phyloP scores from a whole-genome alignment of 2,329 filamentous ascomycete species.

The Xylaria sp. region DNA sequence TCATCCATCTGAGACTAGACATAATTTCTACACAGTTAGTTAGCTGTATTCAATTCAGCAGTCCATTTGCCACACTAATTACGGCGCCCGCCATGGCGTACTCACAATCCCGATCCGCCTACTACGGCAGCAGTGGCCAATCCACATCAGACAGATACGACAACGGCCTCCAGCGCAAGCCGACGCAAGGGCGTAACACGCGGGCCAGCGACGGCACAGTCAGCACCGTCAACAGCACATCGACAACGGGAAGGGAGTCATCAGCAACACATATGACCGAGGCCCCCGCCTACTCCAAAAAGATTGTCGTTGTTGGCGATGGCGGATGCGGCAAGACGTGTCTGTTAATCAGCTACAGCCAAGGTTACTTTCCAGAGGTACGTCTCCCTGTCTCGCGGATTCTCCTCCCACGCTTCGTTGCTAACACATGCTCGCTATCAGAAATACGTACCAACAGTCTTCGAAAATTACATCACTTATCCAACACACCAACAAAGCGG shows the following conservation, averaged over 20 bases:
- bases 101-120: conserved; percentile 63
- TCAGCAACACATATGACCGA: conserved; percentile 87
- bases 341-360: conserved; percentile 96
- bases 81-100: conserved; percentile 58
- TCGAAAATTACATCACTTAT: conserved; percentile 99
- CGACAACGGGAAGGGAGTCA: conserved; percentile 79
- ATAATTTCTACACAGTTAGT: conserved; percentile 24
- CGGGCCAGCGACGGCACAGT: conserved; percentile 90
- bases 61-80: conserved; percentile 16
- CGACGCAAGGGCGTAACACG: conserved; percentile 60
- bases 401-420: background rate
- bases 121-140: conserved; percentile 54
- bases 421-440: conserved; percentile 51
- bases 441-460: conserved; percentile 99
- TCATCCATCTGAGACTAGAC: conserved; percentile 33
- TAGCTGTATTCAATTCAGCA: conserved; percentile 20
- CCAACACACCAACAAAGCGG: conserved; percentile 87
- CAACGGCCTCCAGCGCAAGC: conserved; percentile 51
- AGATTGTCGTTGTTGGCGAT: conserved; percentile 98
- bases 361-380: conserved; percentile 99
- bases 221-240: conserved; percentile 82
- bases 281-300: conserved; percentile 94
- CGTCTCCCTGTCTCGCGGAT: conserved; percentile 39
- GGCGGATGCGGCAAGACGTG: conserved; percentile 99
- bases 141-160: conserved; percentile 53